Base-by-base conservation (phyloP, 371 early-diverging fungal species). In the Mortierella sp. region DNA sequence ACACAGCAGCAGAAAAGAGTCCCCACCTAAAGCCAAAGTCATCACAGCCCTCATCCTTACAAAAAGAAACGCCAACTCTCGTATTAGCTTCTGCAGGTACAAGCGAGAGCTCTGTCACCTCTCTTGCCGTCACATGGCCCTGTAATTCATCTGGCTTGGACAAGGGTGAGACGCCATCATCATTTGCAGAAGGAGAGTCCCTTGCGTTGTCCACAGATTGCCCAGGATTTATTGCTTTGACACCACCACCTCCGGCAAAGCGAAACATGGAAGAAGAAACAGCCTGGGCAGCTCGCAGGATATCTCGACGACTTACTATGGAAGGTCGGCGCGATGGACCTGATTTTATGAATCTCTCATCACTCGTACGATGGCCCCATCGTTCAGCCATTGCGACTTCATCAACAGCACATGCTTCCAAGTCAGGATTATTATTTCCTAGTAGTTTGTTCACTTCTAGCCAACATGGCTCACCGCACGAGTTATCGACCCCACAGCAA, bases 301-400 rank as follows among this genome's bases (percentile, higher is more conserved):
- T 86, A 19, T 74, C 74, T 16, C 64, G 74, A 6, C 69, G 74
- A 6, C 58, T 69, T 26, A 74, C 74, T 0, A 74, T 74, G 74
- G 74, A 74, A 23, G 74, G 74, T 0, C 74, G 74, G 7, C 82
- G 84, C 1, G 82, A 80, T 37, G 87, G 84, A 19, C 65, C 87
- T 16, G 85, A 87, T 28, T 62, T 82, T 29, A 82, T 87, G 30
- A 68, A 74, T 19, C 64, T 74, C 19, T 21, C 57, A 6, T 53
- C 66, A 3, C 26, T 62, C 19, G 62, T 74, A 29, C 68, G 62
- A 53, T 66, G 74, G 64, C 47, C 70, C 57, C 52, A 28, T 23
- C 81, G 86, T 55, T 57, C 81, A 53, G 70, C 74, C 43, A 84
- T 37, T 9, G 37, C 37, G 9, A 3, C 37, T 9, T 9, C 37